Evolutionary conservation across 768 basidiomycete genomes (phyloP).

Genomic region (Suillus subalutaceus): DNA sequence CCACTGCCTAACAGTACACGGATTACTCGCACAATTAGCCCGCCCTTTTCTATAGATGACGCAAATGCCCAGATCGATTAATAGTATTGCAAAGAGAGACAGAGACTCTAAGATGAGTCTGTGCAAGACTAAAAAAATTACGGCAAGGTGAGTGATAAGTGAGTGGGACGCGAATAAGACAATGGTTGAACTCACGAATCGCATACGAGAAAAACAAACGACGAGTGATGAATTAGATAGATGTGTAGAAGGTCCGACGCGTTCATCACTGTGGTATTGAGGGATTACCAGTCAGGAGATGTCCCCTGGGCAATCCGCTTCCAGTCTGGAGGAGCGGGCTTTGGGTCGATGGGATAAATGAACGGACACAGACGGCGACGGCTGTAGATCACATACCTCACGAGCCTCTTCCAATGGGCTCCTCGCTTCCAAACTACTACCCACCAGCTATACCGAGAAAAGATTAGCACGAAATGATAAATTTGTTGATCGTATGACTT

Average conservation of each 20-base stretch:
- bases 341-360: background rate
- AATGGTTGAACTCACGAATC: background rate
- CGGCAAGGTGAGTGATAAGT: too few species aligned
- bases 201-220: background rate
- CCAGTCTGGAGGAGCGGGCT: background rate
- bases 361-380: background rate
- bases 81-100: background rate
- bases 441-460: background rate
- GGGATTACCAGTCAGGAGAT: constrained; percentile 3
- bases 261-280: background rate
- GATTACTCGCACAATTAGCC: background rate
- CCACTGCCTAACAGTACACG: background rate
- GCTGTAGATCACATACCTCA: background rate
- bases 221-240: background rate
- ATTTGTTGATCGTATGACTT: background rate
- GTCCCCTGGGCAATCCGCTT: background rate
- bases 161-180: background rate
- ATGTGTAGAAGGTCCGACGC: background rate
- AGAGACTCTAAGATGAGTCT: background rate
- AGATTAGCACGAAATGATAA: background rate
- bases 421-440: background rate
- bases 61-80: background rate
- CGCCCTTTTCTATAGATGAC: background rate
- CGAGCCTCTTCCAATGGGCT: background rate
- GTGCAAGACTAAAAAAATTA: background rate